Percentiles rank a stretch among this genome's conserved stretches.
Evolutionary conservation across 768 basidiomycete genomes (phyloP).

Genomic region (Serendipita vermifera): DNA sequence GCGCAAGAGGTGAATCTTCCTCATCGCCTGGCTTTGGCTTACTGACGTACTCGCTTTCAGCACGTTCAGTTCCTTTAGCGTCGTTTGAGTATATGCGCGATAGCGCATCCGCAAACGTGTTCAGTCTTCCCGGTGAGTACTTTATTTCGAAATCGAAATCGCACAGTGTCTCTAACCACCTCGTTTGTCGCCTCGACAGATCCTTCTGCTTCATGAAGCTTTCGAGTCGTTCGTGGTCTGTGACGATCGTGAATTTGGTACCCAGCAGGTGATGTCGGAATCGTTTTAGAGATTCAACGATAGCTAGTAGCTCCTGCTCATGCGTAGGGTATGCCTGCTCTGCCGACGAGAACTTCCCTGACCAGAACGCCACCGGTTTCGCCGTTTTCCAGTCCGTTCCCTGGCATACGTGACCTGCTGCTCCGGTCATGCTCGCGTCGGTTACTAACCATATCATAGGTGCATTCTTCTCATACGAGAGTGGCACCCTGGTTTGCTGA

Average conservation of each 20-base stretch:
- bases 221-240: conserved; percentile 24
- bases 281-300: conserved; percentile 21
- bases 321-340: conserved; percentile 32
- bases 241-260: conserved; percentile 20
- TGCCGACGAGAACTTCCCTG: conserved; percentile 25
- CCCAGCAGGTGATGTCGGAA: conserved; percentile 25
- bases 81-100: conserved; percentile 14
- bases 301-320: conserved; percentile 29
- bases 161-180: conserved; percentile 27
- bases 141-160: conserved; percentile 24
- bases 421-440: conserved; percentile 24
- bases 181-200: conserved; percentile 25
- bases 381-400: conserved; percentile 21
- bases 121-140: conserved; percentile 25
- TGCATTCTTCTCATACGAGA: conserved; percentile 16
- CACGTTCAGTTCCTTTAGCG: background rate
- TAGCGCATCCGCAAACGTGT: conserved; percentile 23
- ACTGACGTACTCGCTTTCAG: conserved; percentile 4
- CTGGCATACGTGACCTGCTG: conserved; percentile 23
- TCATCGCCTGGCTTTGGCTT: background rate
- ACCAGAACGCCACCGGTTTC: conserved; percentile 24
- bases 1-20: background rate
- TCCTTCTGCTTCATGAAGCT: conserved; percentile 25
- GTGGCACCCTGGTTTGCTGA: background rate
- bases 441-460: conserved; percentile 23